Base-by-base conservation (phyloP, 768 basidiomycete species). In the Tricholoma hemisulphureum region DNA sequence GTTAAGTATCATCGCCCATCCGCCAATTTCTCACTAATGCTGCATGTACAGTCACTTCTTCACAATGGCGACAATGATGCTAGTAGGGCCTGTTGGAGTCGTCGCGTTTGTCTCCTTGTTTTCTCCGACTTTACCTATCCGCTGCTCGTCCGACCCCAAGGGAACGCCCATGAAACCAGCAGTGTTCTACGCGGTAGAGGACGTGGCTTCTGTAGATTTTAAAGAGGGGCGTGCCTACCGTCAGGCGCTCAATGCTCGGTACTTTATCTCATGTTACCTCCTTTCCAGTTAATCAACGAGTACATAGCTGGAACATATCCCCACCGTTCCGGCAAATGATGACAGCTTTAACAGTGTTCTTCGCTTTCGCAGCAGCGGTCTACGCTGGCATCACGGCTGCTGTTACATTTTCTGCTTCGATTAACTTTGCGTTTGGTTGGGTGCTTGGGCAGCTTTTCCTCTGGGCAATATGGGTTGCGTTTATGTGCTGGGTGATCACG, bases 51-150 rank as follows among this genome's bases (percentile, higher is more conserved):
- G 71, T 51, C 61, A 70, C 21, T 71, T 70, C 58, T 73, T 70
- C 58, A 57, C 70, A 16, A 70, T 71, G 70, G 70, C 69, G 1
- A 71, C 71, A 7, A 61, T 69, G 48, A 68, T 73, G 65, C 65
- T 73, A 20, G 67, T 73, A 31, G 65, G 66, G 5, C 69, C 70
- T 20, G 56, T 71, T 11, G 69, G 65, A 18, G 51, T 68, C 45
- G 62, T 71, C 5, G 70, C 69, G 53, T 57, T 70, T 24, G 56
- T 68, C 21, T 71, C 72, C 3, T 59, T 70, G 14, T 63, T 71
- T 51, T 55, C 61, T 13, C 67, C 63, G 14, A 66, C 53, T 18
- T 56, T 69, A 2, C 67, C 67, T 39, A 61, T 65, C 35, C 62
- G 66, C 16, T 70, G 68, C 49, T 73, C 70, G 20, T 71, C 69